Evolutionary conservation across 768 basidiomycete species (phyloP).

Genomic region (Sutorius australiensis): DNA sequence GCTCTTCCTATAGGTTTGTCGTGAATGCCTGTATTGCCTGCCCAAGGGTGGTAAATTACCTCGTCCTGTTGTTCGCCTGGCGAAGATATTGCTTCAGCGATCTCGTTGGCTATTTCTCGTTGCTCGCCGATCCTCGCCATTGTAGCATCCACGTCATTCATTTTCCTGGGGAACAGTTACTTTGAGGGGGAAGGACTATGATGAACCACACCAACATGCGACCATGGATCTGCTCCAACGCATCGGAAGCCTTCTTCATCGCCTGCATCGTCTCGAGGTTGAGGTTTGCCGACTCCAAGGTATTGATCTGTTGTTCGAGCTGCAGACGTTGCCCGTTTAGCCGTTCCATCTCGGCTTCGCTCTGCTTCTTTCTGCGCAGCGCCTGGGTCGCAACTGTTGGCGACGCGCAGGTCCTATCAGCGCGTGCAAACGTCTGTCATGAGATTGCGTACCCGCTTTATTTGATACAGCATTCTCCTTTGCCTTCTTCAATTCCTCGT

Average conservation of each 20-base stretch:
- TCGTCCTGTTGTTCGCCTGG: slow-evolving; percentile 71
- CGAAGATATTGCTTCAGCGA: slow-evolving; percentile 82
- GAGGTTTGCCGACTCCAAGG: slow-evolving; percentile 94
- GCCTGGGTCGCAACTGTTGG: slow-evolving; percentile 81
- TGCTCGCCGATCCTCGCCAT: slow-evolving; percentile 89
- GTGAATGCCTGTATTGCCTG: not conserved
- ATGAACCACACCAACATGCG: slow-evolving; percentile 62
- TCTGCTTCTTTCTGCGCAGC: slow-evolving; percentile 88
- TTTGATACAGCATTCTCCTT: slow-evolving; percentile 90
- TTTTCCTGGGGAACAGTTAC: slow-evolving; percentile 48
- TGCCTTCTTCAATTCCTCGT: slow-evolving; percentile 90
- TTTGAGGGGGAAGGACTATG: not conserved
- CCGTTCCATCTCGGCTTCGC: slow-evolving; percentile 82
- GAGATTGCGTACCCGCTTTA: slow-evolving; percentile 67
- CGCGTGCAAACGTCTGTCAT: not conserved
- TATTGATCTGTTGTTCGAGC: slow-evolving; percentile 94
- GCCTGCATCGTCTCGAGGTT: slow-evolving; percentile 96
- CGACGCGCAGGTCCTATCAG: slow-evolving; percentile 11
- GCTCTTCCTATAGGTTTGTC: slow-evolving; percentile 59
- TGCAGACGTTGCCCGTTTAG: slow-evolving; percentile 84
- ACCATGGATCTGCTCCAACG: slow-evolving; percentile 84
- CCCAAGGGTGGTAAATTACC: slow-evolving; percentile 39
- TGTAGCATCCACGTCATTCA: slow-evolving; percentile 85
- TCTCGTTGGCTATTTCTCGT: slow-evolving; percentile 88
- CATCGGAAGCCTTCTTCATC: slow-evolving; percentile 94